These are phyloP conservation scores for Tothia fuscella DNA, from an alignment of 2,329 filamentous ascomycete species.

Conservation along the genomic window DNA sequence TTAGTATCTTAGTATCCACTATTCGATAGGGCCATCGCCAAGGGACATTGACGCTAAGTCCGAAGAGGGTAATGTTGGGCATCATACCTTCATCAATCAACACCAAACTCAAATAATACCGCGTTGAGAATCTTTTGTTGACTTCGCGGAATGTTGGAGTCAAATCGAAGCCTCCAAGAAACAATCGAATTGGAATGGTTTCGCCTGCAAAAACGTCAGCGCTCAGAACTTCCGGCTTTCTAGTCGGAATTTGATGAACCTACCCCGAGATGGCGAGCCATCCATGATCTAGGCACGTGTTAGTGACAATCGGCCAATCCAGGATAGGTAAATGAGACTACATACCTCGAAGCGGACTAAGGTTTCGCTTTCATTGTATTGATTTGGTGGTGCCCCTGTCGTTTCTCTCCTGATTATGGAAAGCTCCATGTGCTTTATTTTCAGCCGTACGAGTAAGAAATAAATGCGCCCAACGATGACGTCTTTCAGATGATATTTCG, in stretches of 20 bases:
- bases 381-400: constrained; percentile 90
- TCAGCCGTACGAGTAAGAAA: constrained; percentile 89
- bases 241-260: constrained; percentile 20
- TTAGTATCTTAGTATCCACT: constrained; percentile 7
- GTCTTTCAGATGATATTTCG: constrained; percentile 97
- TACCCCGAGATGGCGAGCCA: constrained; percentile 88
- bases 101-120: constrained; percentile 94
- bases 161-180: constrained; percentile 93
- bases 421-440: constrained; percentile 99
- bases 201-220: constrained; percentile 39
- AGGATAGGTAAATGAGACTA: neutral
- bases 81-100: constrained; percentile 79
- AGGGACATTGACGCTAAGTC: neutral
- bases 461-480: constrained; percentile 98
- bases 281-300: constrained; percentile 73
- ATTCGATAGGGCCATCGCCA: constrained; percentile 3
- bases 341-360: constrained; percentile 85
- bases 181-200: constrained; percentile 92
- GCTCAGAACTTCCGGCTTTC: neutral
- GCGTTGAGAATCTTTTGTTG: constrained; percentile 98
- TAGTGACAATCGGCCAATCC: neutral
- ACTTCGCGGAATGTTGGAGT: constrained; percentile 98
- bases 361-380: constrained; percentile 99
- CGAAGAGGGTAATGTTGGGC: constrained; percentile 11
- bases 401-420: constrained; percentile 96